phyloP scores from a whole-genome alignment of 2,329 filamentous ascomycete species.

The Raffaelea albimanens region DNA sequence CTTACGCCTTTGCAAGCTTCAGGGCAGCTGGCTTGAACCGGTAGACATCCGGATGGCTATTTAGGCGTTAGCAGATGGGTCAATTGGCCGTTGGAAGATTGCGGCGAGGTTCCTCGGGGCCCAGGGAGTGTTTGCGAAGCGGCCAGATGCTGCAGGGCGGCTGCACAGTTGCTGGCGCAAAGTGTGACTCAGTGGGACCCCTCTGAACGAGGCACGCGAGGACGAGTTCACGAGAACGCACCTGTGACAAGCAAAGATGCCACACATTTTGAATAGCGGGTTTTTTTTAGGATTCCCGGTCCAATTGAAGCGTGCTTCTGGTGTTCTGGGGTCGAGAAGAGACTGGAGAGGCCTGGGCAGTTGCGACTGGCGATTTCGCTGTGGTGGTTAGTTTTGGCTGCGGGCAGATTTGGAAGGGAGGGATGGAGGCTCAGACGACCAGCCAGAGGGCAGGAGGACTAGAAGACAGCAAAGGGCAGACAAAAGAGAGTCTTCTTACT shows the following conservation, averaged over 20 bases:
- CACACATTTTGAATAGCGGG: constrained; percentile 60
- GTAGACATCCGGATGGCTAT: constrained; percentile 80
- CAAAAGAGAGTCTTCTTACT: neutral
- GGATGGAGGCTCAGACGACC: too few species aligned
- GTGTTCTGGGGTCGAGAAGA: neutral
- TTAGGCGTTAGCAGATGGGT: constrained; percentile 13
- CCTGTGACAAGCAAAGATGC: constrained; percentile 93
- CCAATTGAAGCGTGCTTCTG: neutral
- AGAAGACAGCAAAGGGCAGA: too few species aligned
- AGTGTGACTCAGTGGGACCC: constrained; percentile 15
- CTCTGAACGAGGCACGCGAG: constrained; percentile 22
- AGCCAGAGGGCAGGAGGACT: too few species aligned
- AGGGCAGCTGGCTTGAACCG: constrained; percentile 95
- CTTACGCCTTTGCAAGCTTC: constrained; percentile 88
- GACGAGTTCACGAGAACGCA: constrained; percentile 38
- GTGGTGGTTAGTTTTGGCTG: too few species aligned
- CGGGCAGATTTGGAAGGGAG: too few species aligned
- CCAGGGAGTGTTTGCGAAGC: constrained; percentile 5
- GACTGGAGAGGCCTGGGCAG: neutral
- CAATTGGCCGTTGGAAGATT: neutral
- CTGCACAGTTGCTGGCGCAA: constrained; percentile 17
- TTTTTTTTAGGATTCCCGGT: neutral
- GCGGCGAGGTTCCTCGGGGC: neutral
- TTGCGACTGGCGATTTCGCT: too few species aligned
- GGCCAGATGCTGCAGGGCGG: constrained; percentile 15